Evolutionary conservation across 164 flowering plant species (phyloP).

Genomic region (Litsea cubeba): DNA sequence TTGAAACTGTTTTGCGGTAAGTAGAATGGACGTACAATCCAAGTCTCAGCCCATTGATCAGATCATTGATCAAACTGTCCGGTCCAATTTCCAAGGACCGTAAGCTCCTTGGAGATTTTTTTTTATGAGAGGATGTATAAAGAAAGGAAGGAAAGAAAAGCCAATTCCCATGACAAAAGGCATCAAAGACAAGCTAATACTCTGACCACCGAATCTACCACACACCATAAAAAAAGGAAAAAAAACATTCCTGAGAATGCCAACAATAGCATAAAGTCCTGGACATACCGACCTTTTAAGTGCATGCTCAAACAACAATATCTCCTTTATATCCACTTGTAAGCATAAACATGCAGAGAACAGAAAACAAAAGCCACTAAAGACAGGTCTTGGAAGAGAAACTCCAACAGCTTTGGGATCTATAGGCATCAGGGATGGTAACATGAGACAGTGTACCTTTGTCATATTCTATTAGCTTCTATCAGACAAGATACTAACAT

Average conservation of each 20-base stretch:
- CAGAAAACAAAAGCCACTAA: neutral
- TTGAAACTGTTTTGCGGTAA: too few species aligned
- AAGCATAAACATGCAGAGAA: neutral
- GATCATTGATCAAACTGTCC: neutral
- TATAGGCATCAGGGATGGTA: conserved; percentile 4
- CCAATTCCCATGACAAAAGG: conserved; percentile 4
- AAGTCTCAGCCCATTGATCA: too few species aligned
- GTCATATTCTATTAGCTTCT: neutral
- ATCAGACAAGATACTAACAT: neutral
- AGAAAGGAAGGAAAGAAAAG: neutral
- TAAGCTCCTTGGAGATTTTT: too few species aligned
- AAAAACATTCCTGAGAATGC: conserved; percentile 4
- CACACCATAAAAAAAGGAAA: conserved; percentile 10
- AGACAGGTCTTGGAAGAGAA: conserved; percentile 6
- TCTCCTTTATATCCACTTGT: conserved; percentile 16
- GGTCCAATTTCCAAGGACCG: neutral
- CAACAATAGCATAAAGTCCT: conserved; percentile 8
- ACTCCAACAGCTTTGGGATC: conserved; percentile 13
- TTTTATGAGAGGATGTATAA: too few species aligned
- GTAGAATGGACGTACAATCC: too few species aligned
- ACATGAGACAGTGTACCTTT: neutral
- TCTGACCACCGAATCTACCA: conserved; percentile 15
- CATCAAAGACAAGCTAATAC: conserved; percentile 17
- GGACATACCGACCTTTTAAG: conserved; percentile 2
- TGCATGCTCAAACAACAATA: conserved; percentile 14